phyloP scores from a whole-genome alignment of 2,329 filamentous ascomycete genomes.

The Nigrospora osmanthi region DNA sequence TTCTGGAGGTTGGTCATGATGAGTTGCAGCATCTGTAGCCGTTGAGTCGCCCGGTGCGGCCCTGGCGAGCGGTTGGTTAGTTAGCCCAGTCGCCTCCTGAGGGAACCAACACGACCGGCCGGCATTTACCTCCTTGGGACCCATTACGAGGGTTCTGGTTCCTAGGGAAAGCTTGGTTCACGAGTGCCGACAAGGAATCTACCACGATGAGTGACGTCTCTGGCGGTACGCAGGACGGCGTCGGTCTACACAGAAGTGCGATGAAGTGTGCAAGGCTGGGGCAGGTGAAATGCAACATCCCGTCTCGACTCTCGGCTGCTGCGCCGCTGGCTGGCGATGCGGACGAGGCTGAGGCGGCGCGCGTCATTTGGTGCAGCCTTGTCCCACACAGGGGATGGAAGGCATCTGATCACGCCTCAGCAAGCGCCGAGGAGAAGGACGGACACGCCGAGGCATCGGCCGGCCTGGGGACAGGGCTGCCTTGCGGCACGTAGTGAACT shows the following conservation, averaged over 20 bases:
- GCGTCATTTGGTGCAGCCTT: conserved; percentile 24
- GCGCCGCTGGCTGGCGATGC: neutral
- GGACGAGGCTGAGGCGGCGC: conserved; percentile 4
- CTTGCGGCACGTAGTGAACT: conserved; percentile 20
- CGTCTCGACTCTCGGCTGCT: neutral
- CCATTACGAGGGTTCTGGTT: conserved; percentile 29
- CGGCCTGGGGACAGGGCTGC: too few relatives aligned
- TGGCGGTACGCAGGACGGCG: conserved; percentile 51
- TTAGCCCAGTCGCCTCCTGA: conserved; percentile 3
- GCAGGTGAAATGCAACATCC: conserved; percentile 40
- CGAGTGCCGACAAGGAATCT: conserved; percentile 68
- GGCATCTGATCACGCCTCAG: conserved; percentile 24
- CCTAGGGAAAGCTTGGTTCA: conserved; percentile 71
- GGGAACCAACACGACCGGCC: neutral
- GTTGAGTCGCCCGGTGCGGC: conserved; percentile 29
- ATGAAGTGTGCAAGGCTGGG: conserved; percentile 64
- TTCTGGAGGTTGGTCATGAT: conserved; percentile 67
- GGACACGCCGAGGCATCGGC: neutral
- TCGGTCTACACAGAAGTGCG: conserved; percentile 64
- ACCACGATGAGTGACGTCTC: conserved; percentile 65
- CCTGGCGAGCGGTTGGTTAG: conserved; percentile 21
- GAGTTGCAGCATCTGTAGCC: conserved; percentile 46
- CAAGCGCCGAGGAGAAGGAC: conserved; percentile 6
- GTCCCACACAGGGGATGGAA: conserved; percentile 34
- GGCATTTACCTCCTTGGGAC: conserved; percentile 32